Evolutionary conservation across 2,329 filamentous ascomycete species (phyloP), one percentile per base, ranked within the genome.

Genomic region (Macrophomina tecta): DNA sequence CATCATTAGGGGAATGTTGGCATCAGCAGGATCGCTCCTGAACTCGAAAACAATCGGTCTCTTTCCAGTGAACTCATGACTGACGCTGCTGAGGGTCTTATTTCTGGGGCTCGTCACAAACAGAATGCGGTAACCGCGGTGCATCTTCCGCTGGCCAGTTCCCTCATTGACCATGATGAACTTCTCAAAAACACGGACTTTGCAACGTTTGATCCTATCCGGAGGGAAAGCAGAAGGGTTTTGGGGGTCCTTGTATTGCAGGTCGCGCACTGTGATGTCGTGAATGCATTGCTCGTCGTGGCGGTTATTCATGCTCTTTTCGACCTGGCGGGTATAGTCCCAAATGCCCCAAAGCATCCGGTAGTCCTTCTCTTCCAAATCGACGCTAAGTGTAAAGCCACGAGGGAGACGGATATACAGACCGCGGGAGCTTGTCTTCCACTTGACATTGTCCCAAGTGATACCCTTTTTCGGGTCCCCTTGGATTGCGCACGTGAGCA

Each of bases 241-340:
- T n/a, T 88, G 82, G 1, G 89, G 84, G 73, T 96, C 92, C 73
- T 93, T 90, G 75, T 94, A 95, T 73, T 94, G 91, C 70, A 96
- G 92, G 32, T 89, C 86, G 52, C 87, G 87, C 8, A 97, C 81
- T 1, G 86, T 89, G 7, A 87, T 85, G 72, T 90, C 87, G 75
- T 92, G 93, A 2, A 91, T 83, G 66, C 90, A 78, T 2, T 82
- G 83, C 78, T 97, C 94, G 63, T 92, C 90, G 36, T 84, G 83
- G 48, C 88, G 86, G 6, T 89, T 87, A 42, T 88, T 87, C 49
- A 97, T 82, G 62, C 88, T 91, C 32, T 85, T 84, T 73, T 93
- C 90, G 2, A 94, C 87, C 72, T 91, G 92, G 70, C 86, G 86
- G 32, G 91, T 92, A 75, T 96, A 94, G 68, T 97, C 92, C 70